These are phyloP conservation scores for Terana coerulea DNA, from an alignment of 768 basidiomycete genomes.

Conservation along the genomic window DNA sequence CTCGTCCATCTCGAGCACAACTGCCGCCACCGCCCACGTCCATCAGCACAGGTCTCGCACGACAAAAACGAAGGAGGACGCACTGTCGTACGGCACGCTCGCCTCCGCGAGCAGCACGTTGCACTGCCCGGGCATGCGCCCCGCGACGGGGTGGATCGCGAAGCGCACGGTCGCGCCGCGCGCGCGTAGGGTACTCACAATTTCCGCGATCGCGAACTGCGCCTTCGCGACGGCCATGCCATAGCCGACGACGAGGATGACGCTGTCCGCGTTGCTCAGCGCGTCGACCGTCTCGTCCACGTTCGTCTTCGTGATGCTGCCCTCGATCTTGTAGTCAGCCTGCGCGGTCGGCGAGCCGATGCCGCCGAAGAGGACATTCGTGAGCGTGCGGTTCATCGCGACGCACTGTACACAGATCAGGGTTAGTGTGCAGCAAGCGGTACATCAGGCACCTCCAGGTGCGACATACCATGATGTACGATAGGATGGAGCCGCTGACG, in stretches of 20 bases:
- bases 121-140: conserved; percentile 89
- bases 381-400: conserved; percentile 86
- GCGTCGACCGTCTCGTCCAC: conserved; percentile 82
- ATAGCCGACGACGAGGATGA: conserved; percentile 83
- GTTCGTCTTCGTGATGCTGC: conserved; percentile 70
- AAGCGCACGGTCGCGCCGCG: conserved; percentile 81
- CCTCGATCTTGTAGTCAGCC: conserved; percentile 70
- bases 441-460: not conserved
- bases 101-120: conserved; percentile 91
- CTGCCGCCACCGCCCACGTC: conserved; percentile 36
- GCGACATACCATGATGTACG: conserved; percentile 80
- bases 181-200: conserved; percentile 64
- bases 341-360: conserved; percentile 56
- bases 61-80: conserved; percentile 21
- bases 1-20: conserved; percentile 91
- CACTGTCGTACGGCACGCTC: conserved; percentile 86
- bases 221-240: conserved; percentile 94
- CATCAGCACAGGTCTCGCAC: not conserved
- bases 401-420: conserved; percentile 58
- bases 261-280: conserved; percentile 74
- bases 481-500: conserved; percentile 86
- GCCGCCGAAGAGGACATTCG: conserved; percentile 88
- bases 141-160: conserved; percentile 87
- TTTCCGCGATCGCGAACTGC: conserved; percentile 72
- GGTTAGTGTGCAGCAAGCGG: not conserved